phyloP scores from a whole-genome alignment of 1,139 yeast genomes.

The Maudiozyma humilis region DNA sequence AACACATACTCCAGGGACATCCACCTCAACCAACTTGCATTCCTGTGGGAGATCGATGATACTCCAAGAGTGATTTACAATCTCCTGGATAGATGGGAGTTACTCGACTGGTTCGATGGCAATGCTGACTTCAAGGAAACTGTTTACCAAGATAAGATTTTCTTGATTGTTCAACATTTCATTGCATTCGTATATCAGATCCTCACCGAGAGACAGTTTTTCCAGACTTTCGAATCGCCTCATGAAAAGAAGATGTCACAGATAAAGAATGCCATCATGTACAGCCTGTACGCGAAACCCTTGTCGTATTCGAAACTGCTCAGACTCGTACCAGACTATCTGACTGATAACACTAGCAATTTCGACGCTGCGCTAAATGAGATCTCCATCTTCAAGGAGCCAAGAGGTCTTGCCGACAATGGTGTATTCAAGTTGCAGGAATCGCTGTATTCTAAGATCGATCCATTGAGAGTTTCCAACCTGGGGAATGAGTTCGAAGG shows the following conservation, averaged over 20 bases:
- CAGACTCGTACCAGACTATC: constrained; percentile 34
- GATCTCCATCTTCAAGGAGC: constrained; percentile 44
- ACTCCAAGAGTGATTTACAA: constrained; percentile 37
- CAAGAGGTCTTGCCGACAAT: constrained; percentile 46
- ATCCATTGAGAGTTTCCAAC: constrained; percentile 33
- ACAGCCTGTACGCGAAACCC: constrained; percentile 46
- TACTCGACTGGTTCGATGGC: constrained; percentile 46
- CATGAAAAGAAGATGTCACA: constrained; percentile 27
- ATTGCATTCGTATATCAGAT: constrained; percentile 49
- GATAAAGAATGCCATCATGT: constrained; percentile 38
- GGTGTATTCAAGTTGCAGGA: constrained; percentile 48
- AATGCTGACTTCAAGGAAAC: constrained; percentile 35
- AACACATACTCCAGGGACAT: constrained; percentile 43
- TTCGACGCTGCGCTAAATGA: constrained; percentile 39
- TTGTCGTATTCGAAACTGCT: constrained; percentile 45
- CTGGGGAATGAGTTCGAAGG: constrained; percentile 37
- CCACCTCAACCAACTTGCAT: constrained; percentile 49
- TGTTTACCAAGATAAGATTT: constrained; percentile 51
- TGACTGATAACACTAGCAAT: constrained; percentile 31
- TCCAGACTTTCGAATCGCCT: constrained; percentile 31
- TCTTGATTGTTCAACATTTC: constrained; percentile 45
- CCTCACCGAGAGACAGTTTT: constrained; percentile 46
- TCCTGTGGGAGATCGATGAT: constrained; percentile 40
- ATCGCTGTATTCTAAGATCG: constrained; percentile 37
- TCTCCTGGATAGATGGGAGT: constrained; percentile 55